Conservation (phyloP, 1,284 basidiomycete species). For the Marasmius tenuissimus region DNA sequence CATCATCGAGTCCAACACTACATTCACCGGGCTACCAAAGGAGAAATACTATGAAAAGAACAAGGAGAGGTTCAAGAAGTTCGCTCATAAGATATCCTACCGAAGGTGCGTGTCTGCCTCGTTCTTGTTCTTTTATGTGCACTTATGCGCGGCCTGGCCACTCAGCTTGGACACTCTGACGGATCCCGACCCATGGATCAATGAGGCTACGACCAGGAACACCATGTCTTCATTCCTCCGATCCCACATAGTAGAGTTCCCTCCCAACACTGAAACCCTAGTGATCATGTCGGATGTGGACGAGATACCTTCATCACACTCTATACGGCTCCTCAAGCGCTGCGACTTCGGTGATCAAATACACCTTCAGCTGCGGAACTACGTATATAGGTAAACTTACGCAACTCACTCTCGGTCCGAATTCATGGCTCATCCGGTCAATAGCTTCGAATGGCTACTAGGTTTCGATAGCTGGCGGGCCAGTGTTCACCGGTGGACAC, state of each 20-base stretch:
- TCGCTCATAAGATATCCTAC: conserved; percentile 56
- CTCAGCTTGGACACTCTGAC: conserved; percentile 38
- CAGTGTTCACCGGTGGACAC: conserved; percentile 48
- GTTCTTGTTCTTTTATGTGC: not conserved
- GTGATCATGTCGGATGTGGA: conserved; percentile 72
- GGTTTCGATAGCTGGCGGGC: conserved; percentile 57
- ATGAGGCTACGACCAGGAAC: conserved; percentile 35
- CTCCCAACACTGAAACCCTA: conserved; percentile 35
- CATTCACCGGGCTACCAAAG: conserved; percentile 63
- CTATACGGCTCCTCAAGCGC: conserved; percentile 54
- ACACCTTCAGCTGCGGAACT: conserved; percentile 67
- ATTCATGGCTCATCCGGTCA: not conserved
- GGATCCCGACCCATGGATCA: conserved; percentile 40
- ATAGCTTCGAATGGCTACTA: conserved; percentile 58
- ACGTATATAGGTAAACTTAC: conserved; percentile 51
- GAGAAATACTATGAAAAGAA: conserved; percentile 50
- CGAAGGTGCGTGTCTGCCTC: conserved; percentile 33
- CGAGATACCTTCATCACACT: conserved; percentile 61
- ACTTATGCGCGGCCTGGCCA: conserved; percentile 11
- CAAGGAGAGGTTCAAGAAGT: conserved; percentile 48
- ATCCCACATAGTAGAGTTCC: conserved; percentile 31
- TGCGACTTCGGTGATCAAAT: conserved; percentile 58
- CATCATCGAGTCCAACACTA: conserved; percentile 65
- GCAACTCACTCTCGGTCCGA: not conserved
- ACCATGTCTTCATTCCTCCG: conserved; percentile 46